Percentiles rank a stretch among this genome's conserved stretches.
These are phyloP conservation scores for Aspergillus luchuensis DNA, from an alignment of 2,329 filamentous ascomycete genomes.

Conservation along the genomic window DNA sequence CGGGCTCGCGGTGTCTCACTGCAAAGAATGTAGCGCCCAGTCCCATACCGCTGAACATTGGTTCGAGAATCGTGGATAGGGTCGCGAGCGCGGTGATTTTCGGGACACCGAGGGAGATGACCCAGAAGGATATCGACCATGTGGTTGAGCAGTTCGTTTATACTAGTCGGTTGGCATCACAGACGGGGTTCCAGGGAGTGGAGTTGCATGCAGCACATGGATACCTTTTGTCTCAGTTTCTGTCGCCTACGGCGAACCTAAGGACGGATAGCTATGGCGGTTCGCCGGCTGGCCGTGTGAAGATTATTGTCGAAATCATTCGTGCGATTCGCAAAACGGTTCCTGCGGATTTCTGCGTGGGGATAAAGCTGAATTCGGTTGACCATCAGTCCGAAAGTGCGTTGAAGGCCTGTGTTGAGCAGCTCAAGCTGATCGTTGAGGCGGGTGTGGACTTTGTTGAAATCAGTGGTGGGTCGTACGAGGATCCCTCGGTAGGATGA, in stretches of 20 bases:
- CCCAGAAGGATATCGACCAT: slow-evolving; percentile 51
- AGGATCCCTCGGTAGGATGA: slow-evolving; percentile 43
- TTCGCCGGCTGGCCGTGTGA: slow-evolving; percentile 40
- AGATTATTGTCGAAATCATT: slow-evolving; percentile 45
- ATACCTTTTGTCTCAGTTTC: slow-evolving; percentile 41
- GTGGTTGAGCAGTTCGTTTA: slow-evolving; percentile 54
- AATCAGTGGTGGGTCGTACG: slow-evolving; percentile 63
- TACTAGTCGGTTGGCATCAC: slow-evolving; percentile 48
- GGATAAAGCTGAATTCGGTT: slow-evolving; percentile 49
- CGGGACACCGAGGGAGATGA: slow-evolving; percentile 58
- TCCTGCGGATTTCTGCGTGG: slow-evolving; percentile 41
- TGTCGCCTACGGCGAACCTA: slow-evolving; percentile 34
- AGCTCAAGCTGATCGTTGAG: slow-evolving; percentile 52
- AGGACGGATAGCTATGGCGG: slow-evolving; percentile 48
- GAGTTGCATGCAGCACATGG: slow-evolving; percentile 53
- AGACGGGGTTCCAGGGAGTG: slow-evolving; percentile 26
- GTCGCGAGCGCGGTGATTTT: slow-evolving; percentile 11
- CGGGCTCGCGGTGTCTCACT: slow-evolving; percentile 31
- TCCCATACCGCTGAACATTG: slow-evolving; percentile 6
- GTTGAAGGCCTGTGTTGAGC: slow-evolving; percentile 54
- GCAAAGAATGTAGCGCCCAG: slow-evolving; percentile 25
- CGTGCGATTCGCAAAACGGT: slow-evolving; percentile 39
- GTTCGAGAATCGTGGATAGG: background rate
- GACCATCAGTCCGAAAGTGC: slow-evolving; percentile 32
- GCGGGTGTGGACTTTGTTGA: slow-evolving; percentile 64